Evolutionary conservation across 2,329 filamentous ascomycete species (phyloP).

Genomic region (Elsinoe arachidis): DNA sequence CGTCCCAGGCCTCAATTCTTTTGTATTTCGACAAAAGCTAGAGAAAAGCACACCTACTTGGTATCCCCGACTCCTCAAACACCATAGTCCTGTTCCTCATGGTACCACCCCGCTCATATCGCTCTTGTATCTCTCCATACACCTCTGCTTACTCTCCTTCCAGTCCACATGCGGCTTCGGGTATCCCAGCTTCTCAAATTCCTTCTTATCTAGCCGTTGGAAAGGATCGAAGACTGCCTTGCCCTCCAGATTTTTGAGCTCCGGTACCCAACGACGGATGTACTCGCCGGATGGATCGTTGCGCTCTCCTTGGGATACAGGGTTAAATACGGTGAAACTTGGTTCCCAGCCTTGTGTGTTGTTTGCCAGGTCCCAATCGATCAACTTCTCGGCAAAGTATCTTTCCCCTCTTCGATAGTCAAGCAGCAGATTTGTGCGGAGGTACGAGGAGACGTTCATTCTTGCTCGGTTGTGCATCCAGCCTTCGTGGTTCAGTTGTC

Average conservation of each 20-base stretch:
- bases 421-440: slow-evolving; percentile 42
- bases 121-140: slow-evolving; percentile 35
- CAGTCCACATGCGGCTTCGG: slow-evolving; percentile 39
- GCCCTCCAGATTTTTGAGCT: slow-evolving; percentile 32
- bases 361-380: slow-evolving; percentile 42
- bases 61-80: background rate
- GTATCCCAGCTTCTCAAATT: slow-evolving; percentile 42
- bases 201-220: slow-evolving; percentile 35
- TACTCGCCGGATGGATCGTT: slow-evolving; percentile 32
- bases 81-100: slow-evolving; percentile 12
- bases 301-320: slow-evolving; percentile 31
- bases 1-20: no score
- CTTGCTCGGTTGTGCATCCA: slow-evolving; percentile 47
- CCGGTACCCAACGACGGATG: slow-evolving; percentile 32
- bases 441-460: slow-evolving; percentile 42
- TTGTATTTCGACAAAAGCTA: no score
- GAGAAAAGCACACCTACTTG: no score
- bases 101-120: slow-evolving; percentile 36
- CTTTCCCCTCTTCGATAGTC: slow-evolving; percentile 43
- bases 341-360: slow-evolving; percentile 48
- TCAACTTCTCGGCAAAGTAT: slow-evolving; percentile 43
- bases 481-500: slow-evolving; percentile 40
- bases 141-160: slow-evolving; percentile 34
- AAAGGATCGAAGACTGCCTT: slow-evolving; percentile 44
- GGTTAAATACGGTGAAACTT: slow-evolving; percentile 42